Conservation (phyloP, 805 yeast species). For the Cyberlindnera amylophila region DNA sequence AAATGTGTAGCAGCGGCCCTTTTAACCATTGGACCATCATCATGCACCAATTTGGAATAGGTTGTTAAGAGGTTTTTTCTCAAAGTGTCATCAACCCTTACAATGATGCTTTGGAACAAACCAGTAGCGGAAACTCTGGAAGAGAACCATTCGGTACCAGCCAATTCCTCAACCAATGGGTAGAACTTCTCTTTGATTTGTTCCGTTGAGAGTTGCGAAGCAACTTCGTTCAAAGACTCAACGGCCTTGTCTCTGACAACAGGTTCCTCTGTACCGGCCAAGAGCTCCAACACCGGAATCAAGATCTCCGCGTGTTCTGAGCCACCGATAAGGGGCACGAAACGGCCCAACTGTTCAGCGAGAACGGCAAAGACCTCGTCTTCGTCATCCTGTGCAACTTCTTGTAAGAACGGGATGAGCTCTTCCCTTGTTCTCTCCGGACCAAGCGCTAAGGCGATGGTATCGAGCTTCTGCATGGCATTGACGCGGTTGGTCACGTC, state of each 20-base stretch:
- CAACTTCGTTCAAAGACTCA: slow-evolving; percentile 71
- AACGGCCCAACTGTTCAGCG: slow-evolving; percentile 85
- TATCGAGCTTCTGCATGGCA: slow-evolving; percentile 91
- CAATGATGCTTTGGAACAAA: slow-evolving; percentile 66
- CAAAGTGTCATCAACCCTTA: slow-evolving; percentile 49
- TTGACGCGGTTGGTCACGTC: slow-evolving; percentile 90
- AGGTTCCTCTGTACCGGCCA: slow-evolving; percentile 94
- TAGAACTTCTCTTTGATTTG: slow-evolving; percentile 67
- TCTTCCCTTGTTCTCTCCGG: slow-evolving; percentile 89
- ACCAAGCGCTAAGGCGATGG: slow-evolving; percentile 92
- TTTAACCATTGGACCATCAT: slow-evolving; percentile 97
- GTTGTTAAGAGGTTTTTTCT: slow-evolving; percentile 62
- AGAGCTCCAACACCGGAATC: slow-evolving; percentile 63
- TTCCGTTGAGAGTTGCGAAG: slow-evolving; percentile 54
- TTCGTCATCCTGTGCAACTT: slow-evolving; percentile 91
- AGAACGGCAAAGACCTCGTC: slow-evolving; percentile 95
- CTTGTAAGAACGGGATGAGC: slow-evolving; percentile 81
- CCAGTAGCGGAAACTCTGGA: slow-evolving; percentile 90
- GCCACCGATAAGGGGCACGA: slow-evolving; percentile 90
- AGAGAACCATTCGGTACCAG: slow-evolving; percentile 93
- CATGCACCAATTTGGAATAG: slow-evolving; percentile 69
- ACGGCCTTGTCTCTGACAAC: slow-evolving; percentile 94
- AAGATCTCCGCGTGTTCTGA: slow-evolving; percentile 53
- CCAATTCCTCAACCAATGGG: slow-evolving; percentile 71
- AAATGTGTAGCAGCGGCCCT: slow-evolving; percentile 87